Evolutionary conservation across 257 asterid genomes (phyloP).

Genomic region (Marsdenia floribunda): DNA sequence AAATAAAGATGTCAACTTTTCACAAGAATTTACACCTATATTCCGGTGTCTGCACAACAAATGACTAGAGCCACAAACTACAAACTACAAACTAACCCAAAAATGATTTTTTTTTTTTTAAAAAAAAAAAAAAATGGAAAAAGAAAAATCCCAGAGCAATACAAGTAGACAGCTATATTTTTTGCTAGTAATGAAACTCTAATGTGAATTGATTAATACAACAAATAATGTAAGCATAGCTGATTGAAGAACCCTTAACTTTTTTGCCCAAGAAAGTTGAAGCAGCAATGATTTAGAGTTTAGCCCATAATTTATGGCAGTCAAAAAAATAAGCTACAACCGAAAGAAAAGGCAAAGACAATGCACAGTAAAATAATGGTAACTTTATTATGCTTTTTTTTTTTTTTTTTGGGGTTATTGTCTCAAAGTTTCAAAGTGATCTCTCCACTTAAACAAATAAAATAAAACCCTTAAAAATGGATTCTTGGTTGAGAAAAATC

Average conservation of each 20-base stretch:
- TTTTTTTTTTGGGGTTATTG: not conserved
- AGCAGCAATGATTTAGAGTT: conserved; percentile 47
- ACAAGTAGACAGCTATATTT: not conserved
- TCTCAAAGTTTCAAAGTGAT: conserved; percentile 12
- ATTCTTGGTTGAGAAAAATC: not conserved
- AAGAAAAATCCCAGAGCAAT: not conserved
- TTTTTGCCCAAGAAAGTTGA: conserved; percentile 53
- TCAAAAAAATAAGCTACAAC: conserved; percentile 38
- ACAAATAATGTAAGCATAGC: conserved; percentile 20
- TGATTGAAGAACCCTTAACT: conserved; percentile 40
- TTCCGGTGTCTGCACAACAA: not conserved
- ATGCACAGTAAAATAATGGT: conserved; percentile 22
- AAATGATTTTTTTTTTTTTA: not conserved
- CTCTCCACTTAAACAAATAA: not conserved
- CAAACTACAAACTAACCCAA: not conserved
- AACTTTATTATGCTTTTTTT: conserved; percentile 24
- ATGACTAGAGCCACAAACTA: not conserved
- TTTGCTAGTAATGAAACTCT: not conserved
- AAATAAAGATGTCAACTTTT: conserved; percentile 16
- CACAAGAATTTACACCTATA: not conserved
- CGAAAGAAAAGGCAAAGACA: conserved; percentile 17
- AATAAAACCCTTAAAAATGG: no score
- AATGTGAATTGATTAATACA: conserved; percentile 20
- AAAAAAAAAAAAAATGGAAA: not conserved
- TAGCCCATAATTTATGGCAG: conserved; percentile 52